Base-by-base conservation (phyloP, 2,329 filamentous ascomycete species). In the Apiospora phragmitis region DNA sequence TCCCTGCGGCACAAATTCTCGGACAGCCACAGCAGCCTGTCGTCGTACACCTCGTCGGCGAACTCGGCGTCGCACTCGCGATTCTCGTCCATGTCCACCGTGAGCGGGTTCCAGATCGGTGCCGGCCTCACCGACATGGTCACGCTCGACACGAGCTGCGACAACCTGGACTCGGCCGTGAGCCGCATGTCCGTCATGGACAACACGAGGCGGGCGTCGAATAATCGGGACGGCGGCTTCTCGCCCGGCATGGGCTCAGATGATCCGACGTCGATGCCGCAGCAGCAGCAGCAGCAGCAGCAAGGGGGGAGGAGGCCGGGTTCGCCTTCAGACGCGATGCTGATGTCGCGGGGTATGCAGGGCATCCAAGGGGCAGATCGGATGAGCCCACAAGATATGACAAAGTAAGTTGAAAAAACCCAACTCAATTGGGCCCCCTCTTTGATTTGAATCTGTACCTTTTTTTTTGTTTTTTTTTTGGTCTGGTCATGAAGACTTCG, bases 51-150 rank as follows among this genome's bases (percentile, higher is more conserved):
- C 24, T 85, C 85, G 3, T 84, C 86, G 3, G 83, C 81, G 0
- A 80, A 80, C 59, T 87, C 85, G 1, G 78, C 80, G 18, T 80
- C 82, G 0, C 86, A 89, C 74, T 89, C 87, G 2, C 82, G 87
- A 47, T 82, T 87, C 67, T 88, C 87, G 1, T 89, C 87, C 0
- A 80, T 85, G 59, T 88, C 87, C 1, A 88, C 86, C 0, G 80
- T 86, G 29, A 83, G 84, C 68, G 83, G 83, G 12, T 77, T 80
- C 9, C 80, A 82, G 70, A 75, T 81, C 51, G 77, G 76, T 18
- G 74, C 79, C 12, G 76, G 80, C 7, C 72, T 80, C 26, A 77
- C 79, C 29, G 83, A 86, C 62, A 77, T 83, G 49, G 80, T 81
- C 6, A 75, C 78, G 4, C 74, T 81, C 24, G 83, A 85, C 68